Conservation (phyloP, 805 yeast species). For the Hanseniaspora pseudoguilliermondii region DNA sequence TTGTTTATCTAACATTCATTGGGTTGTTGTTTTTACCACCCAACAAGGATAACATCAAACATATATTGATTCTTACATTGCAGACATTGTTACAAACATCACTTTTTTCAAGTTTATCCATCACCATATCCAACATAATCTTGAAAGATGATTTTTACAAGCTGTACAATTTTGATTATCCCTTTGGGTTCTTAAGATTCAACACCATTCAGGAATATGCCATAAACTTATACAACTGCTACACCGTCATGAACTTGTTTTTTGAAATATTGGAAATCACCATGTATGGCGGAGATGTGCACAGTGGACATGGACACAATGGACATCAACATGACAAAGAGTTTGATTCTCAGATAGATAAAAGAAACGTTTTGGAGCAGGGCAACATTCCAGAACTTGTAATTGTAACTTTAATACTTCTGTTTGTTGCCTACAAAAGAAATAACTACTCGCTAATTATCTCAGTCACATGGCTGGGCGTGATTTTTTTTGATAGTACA, state of each 20-base stretch:
- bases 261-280: constrained; percentile 10
- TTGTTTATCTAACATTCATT: neutral
- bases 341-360: neutral
- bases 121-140: neutral
- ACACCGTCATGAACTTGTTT: constrained; percentile 4
- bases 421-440: neutral
- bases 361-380: neutral
- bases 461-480: neutral
- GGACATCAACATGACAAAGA: constrained; percentile 8
- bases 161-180: constrained; percentile 5
- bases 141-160: constrained; percentile 3
- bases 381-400: neutral
- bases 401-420: neutral
- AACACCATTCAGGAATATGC: neutral
- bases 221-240: neutral
- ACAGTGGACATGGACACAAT: constrained; percentile 1
- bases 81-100: constrained; percentile 1
- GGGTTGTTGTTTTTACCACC: neutral
- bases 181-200: constrained; percentile 10
- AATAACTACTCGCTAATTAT: neutral
- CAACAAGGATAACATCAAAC: neutral
- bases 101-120: neutral
- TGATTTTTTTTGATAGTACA: neutral
- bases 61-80: neutral
- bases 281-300: constrained; percentile 1